A percentile compares a stretch with the other conserved stretches of the same genome.
These are phyloP conservation scores for Penicillium sp. DNA, from an alignment of 2,329 filamentous ascomycete genomes.

Conservation along the genomic window DNA sequence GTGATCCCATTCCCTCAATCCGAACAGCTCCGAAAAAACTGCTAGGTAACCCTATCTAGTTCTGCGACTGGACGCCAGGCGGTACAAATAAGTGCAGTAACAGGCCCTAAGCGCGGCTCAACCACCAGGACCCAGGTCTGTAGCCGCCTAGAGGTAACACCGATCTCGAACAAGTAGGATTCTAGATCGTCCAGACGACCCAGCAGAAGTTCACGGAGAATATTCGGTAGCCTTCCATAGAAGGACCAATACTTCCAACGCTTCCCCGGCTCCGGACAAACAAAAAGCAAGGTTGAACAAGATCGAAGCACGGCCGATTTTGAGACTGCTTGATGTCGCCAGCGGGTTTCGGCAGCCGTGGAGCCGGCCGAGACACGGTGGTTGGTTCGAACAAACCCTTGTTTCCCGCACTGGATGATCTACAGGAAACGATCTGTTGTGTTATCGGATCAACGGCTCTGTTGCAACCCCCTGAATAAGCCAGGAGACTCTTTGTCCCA, in stretches of 20 bases:
- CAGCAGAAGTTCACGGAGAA: slow-evolving; percentile 9
- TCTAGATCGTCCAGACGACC: slow-evolving; percentile 5
- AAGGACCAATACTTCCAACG: neutral
- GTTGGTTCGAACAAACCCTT: slow-evolving; percentile 15
- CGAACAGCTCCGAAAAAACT: slow-evolving; percentile 3
- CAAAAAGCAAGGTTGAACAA: slow-evolving; percentile 10
- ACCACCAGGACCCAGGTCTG: slow-evolving; percentile 12
- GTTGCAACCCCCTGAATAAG: slow-evolving; percentile 9
- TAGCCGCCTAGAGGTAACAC: slow-evolving; percentile 11
- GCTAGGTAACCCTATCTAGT: slow-evolving; percentile 17
- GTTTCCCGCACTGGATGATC: slow-evolving; percentile 5
- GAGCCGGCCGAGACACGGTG: slow-evolving; percentile 10
- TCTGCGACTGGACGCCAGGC: slow-evolving; percentile 8
- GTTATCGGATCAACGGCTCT: slow-evolving; percentile 5
- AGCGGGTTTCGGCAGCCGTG: slow-evolving; percentile 16
- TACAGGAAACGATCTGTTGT: slow-evolving; percentile 15
- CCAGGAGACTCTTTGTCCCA: slow-evolving; percentile 14
- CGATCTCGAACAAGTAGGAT: slow-evolving; percentile 8
- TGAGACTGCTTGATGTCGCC: slow-evolving; percentile 18
- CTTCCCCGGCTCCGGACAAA: slow-evolving; percentile 6
- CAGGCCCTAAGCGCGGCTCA: slow-evolving; percentile 19
- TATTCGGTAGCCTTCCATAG: slow-evolving; percentile 16
- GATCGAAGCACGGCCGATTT: slow-evolving; percentile 13
- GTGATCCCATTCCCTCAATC: neutral
- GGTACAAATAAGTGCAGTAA: slow-evolving; percentile 9